Percentiles rank a stretch among this genome's conserved stretches.
Evolutionary conservation across 306 rosid species (phyloP).

Genomic region (Cicer chorassanicum): DNA sequence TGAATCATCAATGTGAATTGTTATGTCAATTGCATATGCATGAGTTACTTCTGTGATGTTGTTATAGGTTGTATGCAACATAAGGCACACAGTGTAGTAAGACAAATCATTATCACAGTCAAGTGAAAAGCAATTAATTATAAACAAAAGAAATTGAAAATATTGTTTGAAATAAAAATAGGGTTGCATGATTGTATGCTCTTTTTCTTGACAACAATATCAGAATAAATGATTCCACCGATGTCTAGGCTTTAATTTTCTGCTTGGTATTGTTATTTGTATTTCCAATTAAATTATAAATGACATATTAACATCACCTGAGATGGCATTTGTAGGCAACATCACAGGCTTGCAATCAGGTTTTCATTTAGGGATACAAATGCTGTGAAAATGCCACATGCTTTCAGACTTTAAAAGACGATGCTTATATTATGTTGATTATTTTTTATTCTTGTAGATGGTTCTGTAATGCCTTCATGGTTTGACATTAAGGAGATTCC

Average conservation of each 20-base stretch:
- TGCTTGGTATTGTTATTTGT: constrained; percentile 6
- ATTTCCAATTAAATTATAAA: background rate
- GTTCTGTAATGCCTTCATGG: constrained; percentile 86
- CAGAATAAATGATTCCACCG: background rate
- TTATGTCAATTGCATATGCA: too few relatives aligned
- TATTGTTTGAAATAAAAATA: too few relatives aligned
- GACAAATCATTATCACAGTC: too few relatives aligned
- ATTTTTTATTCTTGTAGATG: constrained; percentile 62
- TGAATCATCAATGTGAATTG: too few relatives aligned
- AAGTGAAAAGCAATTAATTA: too few relatives aligned
- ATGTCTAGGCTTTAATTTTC: background rate
- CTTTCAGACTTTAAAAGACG: constrained; percentile 35
- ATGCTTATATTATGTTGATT: background rate
- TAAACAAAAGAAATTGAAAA: too few relatives aligned
- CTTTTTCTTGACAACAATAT: too few relatives aligned
- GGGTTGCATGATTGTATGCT: too few relatives aligned
- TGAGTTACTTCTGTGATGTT: too few relatives aligned
- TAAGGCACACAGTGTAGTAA: too few relatives aligned
- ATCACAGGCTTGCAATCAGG: background rate
- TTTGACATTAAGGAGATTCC: constrained; percentile 88
- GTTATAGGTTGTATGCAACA: too few relatives aligned
- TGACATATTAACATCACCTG: background rate
- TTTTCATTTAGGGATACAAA: background rate
- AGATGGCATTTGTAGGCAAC: background rate
- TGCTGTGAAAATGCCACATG: background rate